phyloP scores from a whole-genome alignment of 2,329 filamentous ascomycete genomes.

The Metarhizium album region DNA sequence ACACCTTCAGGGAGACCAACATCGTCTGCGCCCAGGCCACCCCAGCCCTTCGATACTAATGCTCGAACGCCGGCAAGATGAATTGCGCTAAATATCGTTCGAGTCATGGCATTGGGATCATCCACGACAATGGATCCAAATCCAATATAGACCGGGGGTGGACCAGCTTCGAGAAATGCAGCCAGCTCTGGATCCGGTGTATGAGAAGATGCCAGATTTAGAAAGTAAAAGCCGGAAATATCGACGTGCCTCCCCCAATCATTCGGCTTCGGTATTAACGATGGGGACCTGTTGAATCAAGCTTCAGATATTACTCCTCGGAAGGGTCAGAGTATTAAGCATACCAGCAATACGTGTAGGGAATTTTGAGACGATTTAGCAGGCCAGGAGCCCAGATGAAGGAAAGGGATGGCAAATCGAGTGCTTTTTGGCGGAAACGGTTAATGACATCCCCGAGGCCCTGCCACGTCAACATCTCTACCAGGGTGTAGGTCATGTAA shows the following conservation, averaged over 20 bases:
- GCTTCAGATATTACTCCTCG: slow-evolving; percentile 4
- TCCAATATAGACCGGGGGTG: slow-evolving; percentile 69
- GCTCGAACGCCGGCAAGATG: slow-evolving; percentile 59
- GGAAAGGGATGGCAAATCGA: slow-evolving; percentile 68
- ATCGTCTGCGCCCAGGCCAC: slow-evolving; percentile 65
- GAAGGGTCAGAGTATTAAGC: slow-evolving; percentile 1
- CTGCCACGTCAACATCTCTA: slow-evolving; percentile 92
- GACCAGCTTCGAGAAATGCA: slow-evolving; percentile 55
- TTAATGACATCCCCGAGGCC: slow-evolving; percentile 88
- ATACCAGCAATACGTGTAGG: slow-evolving; percentile 83
- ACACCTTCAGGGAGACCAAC: slow-evolving; percentile 62
- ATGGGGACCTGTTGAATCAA: slow-evolving; percentile 43
- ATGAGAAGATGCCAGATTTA: slow-evolving; percentile 56
- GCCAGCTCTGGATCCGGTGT: slow-evolving; percentile 54
- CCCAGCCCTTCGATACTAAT: slow-evolving; percentile 81
- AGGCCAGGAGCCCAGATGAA: slow-evolving; percentile 76
- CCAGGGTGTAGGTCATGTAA: slow-evolving; percentile 71
- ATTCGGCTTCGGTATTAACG: slow-evolving; percentile 65
- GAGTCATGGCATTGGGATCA: slow-evolving; percentile 59
- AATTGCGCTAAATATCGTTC: slow-evolving; percentile 62
- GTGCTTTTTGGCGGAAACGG: slow-evolving; percentile 62
- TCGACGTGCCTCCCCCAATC: slow-evolving; percentile 66
- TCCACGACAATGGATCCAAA: slow-evolving; percentile 78
- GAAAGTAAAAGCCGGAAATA: slow-evolving; percentile 68
- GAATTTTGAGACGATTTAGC: slow-evolving; percentile 62